Evolutionary conservation across 1,139 yeast genomes (phyloP), one percentile per base, ranked within the genome.

Genomic region (Candida buenavistaensis): DNA sequence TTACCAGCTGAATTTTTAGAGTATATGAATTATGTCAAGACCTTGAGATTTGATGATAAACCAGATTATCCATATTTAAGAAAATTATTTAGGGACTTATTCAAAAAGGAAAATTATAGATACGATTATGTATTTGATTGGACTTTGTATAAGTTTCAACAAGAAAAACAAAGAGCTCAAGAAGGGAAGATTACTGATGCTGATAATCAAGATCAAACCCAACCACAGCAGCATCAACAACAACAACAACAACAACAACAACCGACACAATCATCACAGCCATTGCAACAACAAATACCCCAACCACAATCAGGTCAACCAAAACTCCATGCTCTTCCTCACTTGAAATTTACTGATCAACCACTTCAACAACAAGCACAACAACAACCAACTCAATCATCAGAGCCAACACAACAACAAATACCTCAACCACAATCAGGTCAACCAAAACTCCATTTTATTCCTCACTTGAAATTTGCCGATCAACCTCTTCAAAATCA

Each of bases 121-220:
- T 92, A 90, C 60, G 98, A 92, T 63, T 92, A 89, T 62, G 82
- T 92, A 15, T 92, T 89, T 64, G 98, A 92, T 63, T 92, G 98
- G 98, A 90, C 97, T 22, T 78, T 90, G 54, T 83, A 86, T 66
- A 82, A 87, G 67, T 82, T 82, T 64, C 80, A 76, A 46, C 72
- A 72, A 47, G 81, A 75, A 48, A 78, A 82, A 64, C 78, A 82
- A 62, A 72, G 80, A 52, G 76, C 72, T 41, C 75, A 68, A 43
- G 74, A 68, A 41, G 58, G 57, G 32, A 62, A 61, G 47, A 47
- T 55, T 25, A 50, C 52, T 15, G 64, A 62, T 31, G 46, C 27
- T 12, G 53, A 52, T 6, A 65, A 59, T 36, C 65, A 59, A 33
- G 39, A 49, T 17, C 45, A 48, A 25, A 36, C 35, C 12, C 44